These are phyloP conservation scores for Rhizophagus prolifer DNA, from an alignment of 192 early-diverging fungal species.

Conservation along the genomic window DNA sequence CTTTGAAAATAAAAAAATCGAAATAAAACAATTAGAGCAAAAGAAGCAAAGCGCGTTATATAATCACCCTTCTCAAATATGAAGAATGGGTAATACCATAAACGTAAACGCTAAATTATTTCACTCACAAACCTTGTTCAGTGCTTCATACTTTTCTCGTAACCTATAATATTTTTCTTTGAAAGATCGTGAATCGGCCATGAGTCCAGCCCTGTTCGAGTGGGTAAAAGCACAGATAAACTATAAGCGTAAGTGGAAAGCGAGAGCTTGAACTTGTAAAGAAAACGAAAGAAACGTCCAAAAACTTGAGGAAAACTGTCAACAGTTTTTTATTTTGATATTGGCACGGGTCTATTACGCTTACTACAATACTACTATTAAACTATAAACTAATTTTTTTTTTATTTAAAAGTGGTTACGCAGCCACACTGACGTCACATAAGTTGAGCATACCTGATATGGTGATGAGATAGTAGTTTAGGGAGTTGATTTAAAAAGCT, in stretches of 20 bases:
- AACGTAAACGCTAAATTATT: neutral
- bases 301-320: neutral
- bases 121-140: constrained; percentile 23
- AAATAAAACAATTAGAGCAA: neutral
- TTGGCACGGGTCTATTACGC: neutral
- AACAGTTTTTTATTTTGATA: neutral
- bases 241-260: neutral
- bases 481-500: neutral
- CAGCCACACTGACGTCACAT: neutral
- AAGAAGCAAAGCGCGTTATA: neutral
- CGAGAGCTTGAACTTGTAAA: neutral
- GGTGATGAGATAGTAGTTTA: neutral
- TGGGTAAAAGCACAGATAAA: neutral
- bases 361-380: neutral
- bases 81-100: neutral
- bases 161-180: constrained; percentile 31
- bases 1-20: neutral
- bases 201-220: constrained; percentile 14
- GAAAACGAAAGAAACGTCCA: neutral
- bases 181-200: constrained; percentile 28
- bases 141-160: constrained; percentile 19
- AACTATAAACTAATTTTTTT: neutral
- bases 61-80: neutral
- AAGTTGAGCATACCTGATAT: neutral
- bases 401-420: neutral